Percentiles rank a stretch among this genome's conserved stretches.
Evolutionary conservation across 768 basidiomycete species (phyloP).

Genomic region (Termitomyces sp.): DNA sequence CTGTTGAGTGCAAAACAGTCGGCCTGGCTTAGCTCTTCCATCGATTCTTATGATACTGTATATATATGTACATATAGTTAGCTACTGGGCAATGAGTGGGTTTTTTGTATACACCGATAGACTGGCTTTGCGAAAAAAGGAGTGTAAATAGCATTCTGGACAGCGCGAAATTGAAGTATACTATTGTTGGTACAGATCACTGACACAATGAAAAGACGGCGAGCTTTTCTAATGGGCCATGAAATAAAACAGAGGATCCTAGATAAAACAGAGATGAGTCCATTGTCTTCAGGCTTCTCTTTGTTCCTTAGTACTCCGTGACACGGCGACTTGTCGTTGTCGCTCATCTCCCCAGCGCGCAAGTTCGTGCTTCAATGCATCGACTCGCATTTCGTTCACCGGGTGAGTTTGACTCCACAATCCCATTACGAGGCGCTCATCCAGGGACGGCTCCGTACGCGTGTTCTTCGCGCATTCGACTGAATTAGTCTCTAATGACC

Average conservation of each 20-base stretch:
- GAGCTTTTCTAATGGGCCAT: no score
- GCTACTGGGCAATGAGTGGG: not conserved
- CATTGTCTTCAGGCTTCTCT: not conserved
- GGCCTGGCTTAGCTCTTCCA: not conserved
- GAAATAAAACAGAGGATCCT: no score
- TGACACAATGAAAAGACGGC: no score
- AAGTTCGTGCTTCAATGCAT: conserved; percentile 63
- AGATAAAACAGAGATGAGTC: no score
- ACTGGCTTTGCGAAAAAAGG: not conserved
- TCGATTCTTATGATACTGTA: not conserved
- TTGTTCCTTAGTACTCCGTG: not conserved
- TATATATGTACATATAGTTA: not conserved
- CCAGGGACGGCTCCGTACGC: conserved; percentile 5
- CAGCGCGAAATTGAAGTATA: not conserved
- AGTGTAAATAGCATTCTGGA: not conserved
- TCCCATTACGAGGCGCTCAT: conserved; percentile 31
- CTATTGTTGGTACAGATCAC: no score
- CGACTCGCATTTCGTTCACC: conserved; percentile 59
- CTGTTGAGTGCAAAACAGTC: conserved; percentile 8
- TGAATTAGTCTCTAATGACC: conserved; percentile 34
- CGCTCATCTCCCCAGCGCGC: conserved; percentile 65
- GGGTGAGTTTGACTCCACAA: conserved; percentile 67
- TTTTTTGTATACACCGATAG: not conserved
- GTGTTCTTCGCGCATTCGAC: conserved; percentile 42
- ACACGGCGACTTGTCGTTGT: conserved; percentile 21